phyloP scores from a whole-genome alignment of 2,329 filamentous ascomycete genomes.

The Aspergillus ustus region DNA sequence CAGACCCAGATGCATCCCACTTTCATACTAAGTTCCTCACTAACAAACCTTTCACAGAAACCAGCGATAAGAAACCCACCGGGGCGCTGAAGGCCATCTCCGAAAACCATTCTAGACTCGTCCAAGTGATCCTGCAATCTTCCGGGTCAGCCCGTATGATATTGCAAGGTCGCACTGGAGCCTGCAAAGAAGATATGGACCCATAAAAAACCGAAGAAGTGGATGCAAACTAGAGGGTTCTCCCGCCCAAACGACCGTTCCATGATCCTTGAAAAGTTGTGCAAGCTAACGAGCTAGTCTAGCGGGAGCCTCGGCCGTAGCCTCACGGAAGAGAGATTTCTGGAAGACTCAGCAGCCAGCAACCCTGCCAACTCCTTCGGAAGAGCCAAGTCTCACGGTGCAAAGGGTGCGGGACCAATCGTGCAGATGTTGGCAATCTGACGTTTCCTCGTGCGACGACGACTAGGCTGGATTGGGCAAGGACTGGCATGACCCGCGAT shows the following conservation, averaged over 20 bases:
- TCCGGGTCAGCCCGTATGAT: not conserved
- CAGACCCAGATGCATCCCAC: not conserved
- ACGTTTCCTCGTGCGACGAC: not conserved
- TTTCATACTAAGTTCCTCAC: not conserved
- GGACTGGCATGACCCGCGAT: not conserved
- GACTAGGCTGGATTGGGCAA: slow-evolving; percentile 6
- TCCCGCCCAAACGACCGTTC: not conserved
- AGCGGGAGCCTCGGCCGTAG: not conserved
- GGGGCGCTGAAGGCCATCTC: not conserved
- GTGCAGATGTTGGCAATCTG: slow-evolving; percentile 2
- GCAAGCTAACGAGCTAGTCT: not conserved
- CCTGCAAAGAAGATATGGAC: not conserved
- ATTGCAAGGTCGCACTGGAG: not conserved
- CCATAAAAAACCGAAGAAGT: not conserved
- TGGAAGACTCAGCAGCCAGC: not conserved
- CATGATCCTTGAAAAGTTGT: slow-evolving; percentile 1
- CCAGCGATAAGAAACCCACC: not conserved
- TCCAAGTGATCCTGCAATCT: not conserved
- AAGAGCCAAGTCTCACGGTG: slow-evolving; percentile 1
- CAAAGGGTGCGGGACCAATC: not conserved
- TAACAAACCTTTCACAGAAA: not conserved
- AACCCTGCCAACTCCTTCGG: slow-evolving; percentile 2
- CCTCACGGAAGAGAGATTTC: not conserved
- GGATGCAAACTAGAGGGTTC: slow-evolving; percentile 9
- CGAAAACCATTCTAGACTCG: not conserved